Conservation (phyloP, 1,139 yeast species). For the Debaryomyces coudertii region DNA sequence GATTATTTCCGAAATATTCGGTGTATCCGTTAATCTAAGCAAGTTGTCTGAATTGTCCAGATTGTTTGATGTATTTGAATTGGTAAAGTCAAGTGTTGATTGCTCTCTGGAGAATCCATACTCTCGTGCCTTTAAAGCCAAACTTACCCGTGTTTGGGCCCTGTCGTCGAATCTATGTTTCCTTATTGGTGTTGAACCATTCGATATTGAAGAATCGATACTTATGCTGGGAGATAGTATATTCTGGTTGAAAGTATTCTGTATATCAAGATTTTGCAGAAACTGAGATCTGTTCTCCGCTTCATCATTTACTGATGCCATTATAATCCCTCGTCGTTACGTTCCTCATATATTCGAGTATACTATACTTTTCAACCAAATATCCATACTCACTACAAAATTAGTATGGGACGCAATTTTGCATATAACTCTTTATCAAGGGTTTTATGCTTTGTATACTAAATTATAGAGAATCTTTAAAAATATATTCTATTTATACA, state of each 20-base stretch:
- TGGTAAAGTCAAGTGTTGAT: neutral
- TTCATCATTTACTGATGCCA: neutral
- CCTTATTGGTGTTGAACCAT: constrained; percentile 15
- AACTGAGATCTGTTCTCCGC: neutral
- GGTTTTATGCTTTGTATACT: neutral
- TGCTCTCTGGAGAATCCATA: constrained; percentile 5
- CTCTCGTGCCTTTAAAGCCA: constrained; percentile 19
- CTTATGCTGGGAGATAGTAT: constrained; percentile 11
- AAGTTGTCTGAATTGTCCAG: constrained; percentile 12
- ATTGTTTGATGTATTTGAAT: constrained; percentile 4
- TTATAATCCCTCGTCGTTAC: neutral
- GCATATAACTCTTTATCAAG: constrained; percentile 1
- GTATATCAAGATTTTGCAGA: neutral
- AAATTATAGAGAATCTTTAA: neutral
- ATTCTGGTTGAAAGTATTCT: neutral
- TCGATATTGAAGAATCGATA: constrained; percentile 9
- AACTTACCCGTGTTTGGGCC: constrained; percentile 35
- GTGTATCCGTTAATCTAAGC: constrained; percentile 30
- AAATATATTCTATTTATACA: neutral
- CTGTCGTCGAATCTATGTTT: constrained; percentile 43
- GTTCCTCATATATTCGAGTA: neutral
- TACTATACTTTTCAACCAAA: neutral
- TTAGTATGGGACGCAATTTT: constrained; percentile 1
- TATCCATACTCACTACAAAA: neutral
- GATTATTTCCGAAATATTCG: constrained; percentile 23